Base-by-base conservation (phyloP, 495 filamentous ascomycete genomes). In the Acidiella bohemica region DNA sequence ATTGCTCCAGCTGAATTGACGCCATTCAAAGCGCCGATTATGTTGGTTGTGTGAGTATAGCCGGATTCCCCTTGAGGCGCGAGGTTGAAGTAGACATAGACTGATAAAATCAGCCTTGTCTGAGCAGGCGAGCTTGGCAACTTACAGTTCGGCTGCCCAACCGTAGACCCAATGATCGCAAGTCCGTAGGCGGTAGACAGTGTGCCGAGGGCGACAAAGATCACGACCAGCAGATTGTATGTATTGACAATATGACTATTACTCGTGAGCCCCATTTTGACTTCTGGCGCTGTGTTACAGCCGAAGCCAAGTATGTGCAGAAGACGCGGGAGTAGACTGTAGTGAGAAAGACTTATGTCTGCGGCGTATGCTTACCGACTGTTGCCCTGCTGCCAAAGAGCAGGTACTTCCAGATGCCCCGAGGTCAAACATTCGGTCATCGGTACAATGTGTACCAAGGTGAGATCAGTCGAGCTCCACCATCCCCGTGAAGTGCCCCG, bases 121-220 rank as follows among this genome's bases (percentile, higher is more conserved):
- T 25, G 17, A 10, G 5, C 9, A 12, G n/a, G 25, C 9, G 5
- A 21, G 8, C 7, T 16, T 4, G 19, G 12, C 10, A 6, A 40
- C 39, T 32, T 33, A 42, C 39, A 71, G 47, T 58, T 62, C 8
- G 66, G 66, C 41, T 70, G 69, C 16, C 69, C 69, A 40, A 73
- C 65, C 0, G 68, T 70, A 32, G 66, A 68, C 8, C 55, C 50
- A 32, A 73, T 72, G 33, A 68, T 61, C 0, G 67, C 66, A 12
- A 66, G 45, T 32, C 67, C 64, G 51, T 70, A 71, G 21, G 60
- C 60, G 35, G 63, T 67, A 11, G 65, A 42, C 11, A 52, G 49
- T 3, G 49, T 49, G 2, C 55, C 53, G 3, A 58, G 36, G 19
- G 50, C 53, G 10, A 56, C 55, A 35, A 50, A 50, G 11, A 56